Base-by-base conservation (phyloP, 129 eudicot species). In the Pseudognaphalium luteoalbum region DNA sequence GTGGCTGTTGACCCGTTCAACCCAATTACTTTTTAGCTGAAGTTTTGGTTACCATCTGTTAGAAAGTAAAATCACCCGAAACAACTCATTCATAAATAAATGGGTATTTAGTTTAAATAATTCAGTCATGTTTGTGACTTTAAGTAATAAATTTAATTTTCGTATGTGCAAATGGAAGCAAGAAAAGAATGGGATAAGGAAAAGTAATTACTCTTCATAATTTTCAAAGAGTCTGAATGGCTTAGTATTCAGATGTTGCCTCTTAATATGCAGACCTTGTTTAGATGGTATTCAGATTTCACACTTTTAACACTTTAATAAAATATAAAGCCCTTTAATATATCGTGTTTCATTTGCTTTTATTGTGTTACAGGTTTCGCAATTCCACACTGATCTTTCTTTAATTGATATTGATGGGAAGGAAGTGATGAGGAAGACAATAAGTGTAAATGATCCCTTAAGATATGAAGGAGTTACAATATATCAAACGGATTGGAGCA, bases 401-500 rank as follows among this genome's bases (percentile, higher is more conserved):
- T 83, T 95, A 7, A 67, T 86, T 76, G 96, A 94, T 79, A 85
- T 89, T 42, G 83, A 94, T 58, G 99, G 99, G 78, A 94, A 94
- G 84, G 99, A 94, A 85, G 91, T 94, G 68, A 74, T 94, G 89
- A 89, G 94, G 85, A 94, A 94, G 80, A 94, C 99, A 10, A 89
- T 94, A 59, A 91, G 96, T 9, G 99, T 94, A 64, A 95, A 95
- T 72, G 96, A 95, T 74, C 99, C 99, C 0, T 82, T 94, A 70
- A 86, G 99, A 82, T 94, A 89, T 68, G 97, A 88, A 33, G 99
- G 97, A 69, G 67, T 94, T 79, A 94, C 99, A 35, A 83, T 94
- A 74, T 94, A 94, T 75, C 99, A 94, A 73, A 94, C 99, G 3
- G 99, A 94, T 74, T 94, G 97, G 99, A 91, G 99, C 68, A 80